Evolutionary conservation across 768 basidiomycete genomes (phyloP).

Genomic region (Ephemerocybe angulata): DNA sequence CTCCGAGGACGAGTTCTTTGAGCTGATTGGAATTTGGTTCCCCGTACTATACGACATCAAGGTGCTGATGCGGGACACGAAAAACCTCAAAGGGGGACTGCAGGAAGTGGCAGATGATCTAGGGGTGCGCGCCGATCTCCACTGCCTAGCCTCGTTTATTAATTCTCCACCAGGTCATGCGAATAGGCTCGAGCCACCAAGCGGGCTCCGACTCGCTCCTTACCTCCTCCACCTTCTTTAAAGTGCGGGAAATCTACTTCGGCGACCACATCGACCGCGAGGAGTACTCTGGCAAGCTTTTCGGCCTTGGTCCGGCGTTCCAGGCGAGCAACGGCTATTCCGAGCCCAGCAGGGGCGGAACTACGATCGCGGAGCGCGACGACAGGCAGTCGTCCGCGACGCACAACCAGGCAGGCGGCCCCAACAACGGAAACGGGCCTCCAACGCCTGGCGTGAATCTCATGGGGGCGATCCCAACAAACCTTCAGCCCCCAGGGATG

Average conservation of each 20-base stretch:
- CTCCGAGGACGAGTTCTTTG: slow-evolving; percentile 87
- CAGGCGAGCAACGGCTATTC: slow-evolving; percentile 61
- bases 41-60: slow-evolving; percentile 97
- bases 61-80: slow-evolving; percentile 86
- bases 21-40: slow-evolving; percentile 86
- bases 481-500: slow-evolving; percentile 1
- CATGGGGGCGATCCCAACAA: slow-evolving; percentile 8
- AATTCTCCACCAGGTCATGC: slow-evolving; percentile 86
- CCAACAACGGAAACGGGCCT: slow-evolving; percentile 23
- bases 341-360: slow-evolving; percentile 64
- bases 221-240: slow-evolving; percentile 93
- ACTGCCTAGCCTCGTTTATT: no score
- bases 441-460: slow-evolving; percentile 9
- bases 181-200: slow-evolving; percentile 90
- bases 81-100: slow-evolving; percentile 81
- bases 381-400: slow-evolving; percentile 48
- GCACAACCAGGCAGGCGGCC: slow-evolving; percentile 52
- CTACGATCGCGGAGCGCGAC: slow-evolving; percentile 80
- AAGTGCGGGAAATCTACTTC: slow-evolving; percentile 91
- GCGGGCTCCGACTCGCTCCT: slow-evolving; percentile 97
- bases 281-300: slow-evolving; percentile 80
- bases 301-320: slow-evolving; percentile 80
- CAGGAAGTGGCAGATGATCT: slow-evolving; percentile 97
- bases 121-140: slow-evolving; percentile 66
- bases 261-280: slow-evolving; percentile 80